These are phyloP conservation scores for Rhododendron williamsianum DNA, from an alignment of 148 eudicot genomes.

Conservation along the genomic window DNA sequence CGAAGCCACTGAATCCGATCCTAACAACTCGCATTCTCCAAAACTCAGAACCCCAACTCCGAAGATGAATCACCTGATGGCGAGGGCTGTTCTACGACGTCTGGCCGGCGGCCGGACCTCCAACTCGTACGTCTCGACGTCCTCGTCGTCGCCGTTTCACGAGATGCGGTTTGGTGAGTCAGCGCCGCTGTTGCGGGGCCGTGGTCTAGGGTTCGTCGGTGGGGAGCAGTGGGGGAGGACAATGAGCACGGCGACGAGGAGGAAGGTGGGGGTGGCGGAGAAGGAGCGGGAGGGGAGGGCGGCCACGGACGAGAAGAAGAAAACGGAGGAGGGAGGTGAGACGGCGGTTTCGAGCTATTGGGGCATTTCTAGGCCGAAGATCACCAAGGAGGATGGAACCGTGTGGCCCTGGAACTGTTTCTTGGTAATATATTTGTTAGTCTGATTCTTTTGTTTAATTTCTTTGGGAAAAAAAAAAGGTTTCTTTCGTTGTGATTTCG, in stretches of 20 bases:
- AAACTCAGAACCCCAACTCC: background rate
- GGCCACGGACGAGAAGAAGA: background rate
- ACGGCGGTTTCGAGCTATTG: conserved; percentile 54
- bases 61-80: conserved; percentile 29
- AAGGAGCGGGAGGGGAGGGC: conserved; percentile 2
- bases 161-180: conserved; percentile 11
- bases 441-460: background rate
- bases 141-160: conserved; percentile 1
- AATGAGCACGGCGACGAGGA: conserved; percentile 20
- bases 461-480: too few relatives aligned
- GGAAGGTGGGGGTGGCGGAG: too few relatives aligned
- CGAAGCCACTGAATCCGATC: background rate
- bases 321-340: too few relatives aligned
- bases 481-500: background rate
- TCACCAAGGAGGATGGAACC: conserved; percentile 53
- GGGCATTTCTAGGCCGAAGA: conserved; percentile 51
- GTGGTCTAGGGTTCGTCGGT: background rate
- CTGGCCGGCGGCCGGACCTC: conserved; percentile 16
- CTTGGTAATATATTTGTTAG: conserved; percentile 38
- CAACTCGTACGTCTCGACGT: background rate
- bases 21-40: background rate
- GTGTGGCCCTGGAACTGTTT: conserved; percentile 83
- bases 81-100: conserved; percentile 21
- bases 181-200: background rate
- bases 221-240: conserved; percentile 16